A percentile compares a stretch with the other conserved stretches of the same genome.
phyloP scores from a whole-genome alignment of 371 early-diverging fungal genomes.

The Mucor indicus region DNA sequence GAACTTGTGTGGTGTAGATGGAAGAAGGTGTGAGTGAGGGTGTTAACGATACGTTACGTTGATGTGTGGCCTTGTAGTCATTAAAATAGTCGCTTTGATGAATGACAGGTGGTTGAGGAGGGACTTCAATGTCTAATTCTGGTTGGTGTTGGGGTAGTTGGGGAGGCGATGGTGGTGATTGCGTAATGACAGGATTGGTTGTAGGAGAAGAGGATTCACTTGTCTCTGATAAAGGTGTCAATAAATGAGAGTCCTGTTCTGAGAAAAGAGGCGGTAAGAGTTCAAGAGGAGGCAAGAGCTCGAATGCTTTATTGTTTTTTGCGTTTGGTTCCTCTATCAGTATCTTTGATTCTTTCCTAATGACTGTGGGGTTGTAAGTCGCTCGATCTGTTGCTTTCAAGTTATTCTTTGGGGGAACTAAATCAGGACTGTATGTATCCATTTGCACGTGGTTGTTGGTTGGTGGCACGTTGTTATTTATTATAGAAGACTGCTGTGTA shows the following conservation, averaged over 20 bases:
- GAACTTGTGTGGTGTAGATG: too few species aligned
- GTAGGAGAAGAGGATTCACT: background rate
- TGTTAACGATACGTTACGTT: background rate
- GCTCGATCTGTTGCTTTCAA: background rate
- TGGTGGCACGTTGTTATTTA: slow-evolving; percentile 10
- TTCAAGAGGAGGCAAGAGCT: slow-evolving; percentile 12
- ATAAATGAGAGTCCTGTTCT: slow-evolving; percentile 11
- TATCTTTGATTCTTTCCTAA: slow-evolving; percentile 12
- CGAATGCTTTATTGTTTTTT: slow-evolving; percentile 3
- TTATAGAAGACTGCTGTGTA: background rate
- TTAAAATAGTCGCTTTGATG: too few species aligned
- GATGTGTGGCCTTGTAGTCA: too few species aligned
- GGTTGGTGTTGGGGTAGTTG: slow-evolving; percentile 11
- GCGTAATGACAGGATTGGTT: background rate
- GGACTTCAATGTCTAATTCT: too few species aligned
- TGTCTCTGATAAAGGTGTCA: background rate
- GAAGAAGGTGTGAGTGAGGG: slow-evolving; percentile 10
- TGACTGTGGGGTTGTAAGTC: background rate
- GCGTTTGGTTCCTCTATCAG: slow-evolving; percentile 10
- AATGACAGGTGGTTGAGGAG: too few species aligned
- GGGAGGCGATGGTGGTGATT: slow-evolving; percentile 1
- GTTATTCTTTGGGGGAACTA: slow-evolving; percentile 3
- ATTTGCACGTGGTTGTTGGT: too few species aligned
- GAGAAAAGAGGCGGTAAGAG: slow-evolving; percentile 7
- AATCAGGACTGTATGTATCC: too few species aligned